Evolutionary conservation across 2,329 filamentous ascomycete species (phyloP).

Genomic region (Colletotrichum musicola): DNA sequence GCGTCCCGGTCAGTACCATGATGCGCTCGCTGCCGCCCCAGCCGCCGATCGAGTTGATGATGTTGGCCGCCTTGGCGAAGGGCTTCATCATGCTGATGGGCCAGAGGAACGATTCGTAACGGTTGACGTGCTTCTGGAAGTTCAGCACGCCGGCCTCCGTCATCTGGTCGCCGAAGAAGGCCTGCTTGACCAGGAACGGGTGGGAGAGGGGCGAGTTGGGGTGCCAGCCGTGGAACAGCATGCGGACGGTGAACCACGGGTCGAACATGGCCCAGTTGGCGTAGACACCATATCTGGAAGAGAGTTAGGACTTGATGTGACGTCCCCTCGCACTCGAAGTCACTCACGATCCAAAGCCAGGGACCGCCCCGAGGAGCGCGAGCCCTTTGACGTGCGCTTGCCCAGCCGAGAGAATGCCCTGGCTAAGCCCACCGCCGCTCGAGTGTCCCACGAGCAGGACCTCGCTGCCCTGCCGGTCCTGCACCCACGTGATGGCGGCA

Average conservation of each 20-base stretch:
- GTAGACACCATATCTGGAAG: slow-evolving; percentile 52
- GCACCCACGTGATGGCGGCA: slow-evolving; percentile 55
- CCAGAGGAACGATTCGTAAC: slow-evolving; percentile 67
- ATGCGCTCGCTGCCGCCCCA: slow-evolving; percentile 48
- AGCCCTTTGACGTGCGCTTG: slow-evolving; percentile 57
- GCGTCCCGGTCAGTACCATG: slow-evolving; percentile 54
- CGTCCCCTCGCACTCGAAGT: not conserved
- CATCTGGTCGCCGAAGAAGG: slow-evolving; percentile 63
- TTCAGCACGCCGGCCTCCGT: slow-evolving; percentile 53
- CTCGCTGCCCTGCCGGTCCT: slow-evolving; percentile 47
- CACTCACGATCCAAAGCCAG: slow-evolving; percentile 62
- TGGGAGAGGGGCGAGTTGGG: slow-evolving; percentile 65
- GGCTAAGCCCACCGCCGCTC: slow-evolving; percentile 63
- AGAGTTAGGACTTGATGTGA: slow-evolving; percentile 1
- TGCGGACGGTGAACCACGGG: slow-evolving; percentile 60
- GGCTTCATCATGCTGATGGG: slow-evolving; percentile 60
- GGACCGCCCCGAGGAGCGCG: slow-evolving; percentile 60
- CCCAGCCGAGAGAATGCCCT: slow-evolving; percentile 59
- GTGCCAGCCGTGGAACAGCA: slow-evolving; percentile 61
- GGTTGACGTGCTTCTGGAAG: slow-evolving; percentile 57
- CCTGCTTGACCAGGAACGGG: slow-evolving; percentile 59
- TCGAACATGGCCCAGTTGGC: slow-evolving; percentile 61
- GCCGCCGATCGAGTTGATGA: slow-evolving; percentile 53
- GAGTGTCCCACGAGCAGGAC: slow-evolving; percentile 64
- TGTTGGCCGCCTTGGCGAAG: slow-evolving; percentile 56